These are phyloP conservation scores for Schwanniomyces pseudopolymorphus DNA, from an alignment of 805 yeast genomes.

Conservation along the genomic window DNA sequence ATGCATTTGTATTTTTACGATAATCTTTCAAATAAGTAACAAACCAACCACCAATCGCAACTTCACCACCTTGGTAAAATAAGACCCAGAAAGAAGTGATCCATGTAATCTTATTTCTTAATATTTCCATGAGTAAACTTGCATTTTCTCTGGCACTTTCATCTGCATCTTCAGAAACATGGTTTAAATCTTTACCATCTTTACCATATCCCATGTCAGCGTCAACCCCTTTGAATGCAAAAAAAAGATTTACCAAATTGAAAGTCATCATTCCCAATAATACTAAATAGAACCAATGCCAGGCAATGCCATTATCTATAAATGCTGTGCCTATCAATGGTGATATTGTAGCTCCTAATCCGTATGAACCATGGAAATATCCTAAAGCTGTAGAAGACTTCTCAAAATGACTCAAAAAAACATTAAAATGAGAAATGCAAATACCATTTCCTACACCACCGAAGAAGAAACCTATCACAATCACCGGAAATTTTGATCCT, in stretches of 20 bases:
- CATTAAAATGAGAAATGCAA: slow-evolving; percentile 18
- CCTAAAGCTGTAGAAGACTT: slow-evolving; percentile 15
- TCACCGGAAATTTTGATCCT: slow-evolving; percentile 19
- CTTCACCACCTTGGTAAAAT: slow-evolving; percentile 69
- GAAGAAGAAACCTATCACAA: slow-evolving; percentile 21
- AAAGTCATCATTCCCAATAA: slow-evolving; percentile 16
- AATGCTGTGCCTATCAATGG: slow-evolving; percentile 23
- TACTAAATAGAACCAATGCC: slow-evolving; percentile 22
- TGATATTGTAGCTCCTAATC: slow-evolving; percentile 25
- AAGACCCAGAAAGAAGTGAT: slow-evolving; percentile 54
- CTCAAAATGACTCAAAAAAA: slow-evolving; percentile 18
- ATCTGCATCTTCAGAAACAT: not conserved
- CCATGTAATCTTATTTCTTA: slow-evolving; percentile 44
- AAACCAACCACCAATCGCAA: slow-evolving; percentile 72
- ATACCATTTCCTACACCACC: slow-evolving; percentile 22
- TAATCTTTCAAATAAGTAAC: slow-evolving; percentile 60
- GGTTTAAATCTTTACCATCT: not conserved
- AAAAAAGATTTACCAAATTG: slow-evolving; percentile 8
- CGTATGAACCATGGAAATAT: slow-evolving; percentile 21
- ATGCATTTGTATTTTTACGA: slow-evolving; percentile 45
- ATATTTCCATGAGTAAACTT: slow-evolving; percentile 29
- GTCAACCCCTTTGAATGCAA: slow-evolving; percentile 17
- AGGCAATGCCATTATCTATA: slow-evolving; percentile 16
- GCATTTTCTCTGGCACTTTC: not conserved
- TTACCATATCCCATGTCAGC: slow-evolving; percentile 16